phyloP scores from a whole-genome alignment of 345 rosid genomes.

The Conringia planisiliqua region DNA sequence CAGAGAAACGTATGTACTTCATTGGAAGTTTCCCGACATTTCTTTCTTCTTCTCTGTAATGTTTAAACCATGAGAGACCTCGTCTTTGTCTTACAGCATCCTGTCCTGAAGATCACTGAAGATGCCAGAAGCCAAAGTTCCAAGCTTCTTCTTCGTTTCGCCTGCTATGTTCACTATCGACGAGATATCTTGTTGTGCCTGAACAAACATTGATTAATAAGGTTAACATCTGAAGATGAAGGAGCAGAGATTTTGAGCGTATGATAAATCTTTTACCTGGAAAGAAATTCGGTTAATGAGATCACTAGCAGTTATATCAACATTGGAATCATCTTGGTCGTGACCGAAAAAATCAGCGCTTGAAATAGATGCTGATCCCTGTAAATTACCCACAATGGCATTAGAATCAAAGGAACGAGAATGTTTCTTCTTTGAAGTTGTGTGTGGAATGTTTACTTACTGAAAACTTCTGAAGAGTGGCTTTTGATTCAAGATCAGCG shows the following conservation, averaged over 20 bases:
- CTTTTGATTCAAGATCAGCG: conserved; percentile 65
- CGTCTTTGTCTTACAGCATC: conserved; percentile 52
- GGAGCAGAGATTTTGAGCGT: background rate
- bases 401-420: background rate
- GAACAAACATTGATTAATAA: background rate
- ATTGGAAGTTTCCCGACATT: conserved; percentile 7
- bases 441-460: conserved; percentile 42
- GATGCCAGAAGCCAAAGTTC: conserved; percentile 76
- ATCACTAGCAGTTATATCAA: conserved; percentile 87
- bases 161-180: conserved; percentile 92
- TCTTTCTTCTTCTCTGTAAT: conserved; percentile 6
- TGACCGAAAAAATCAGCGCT: conserved; percentile 95
- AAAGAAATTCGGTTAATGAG: conserved; percentile 85
- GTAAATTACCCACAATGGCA: background rate
- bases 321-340: conserved; percentile 39
- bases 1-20: conserved; percentile 15
- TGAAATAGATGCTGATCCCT: conserved; percentile 92
- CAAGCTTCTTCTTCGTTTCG: conserved; percentile 94
- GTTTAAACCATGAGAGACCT: conserved; percentile 4
- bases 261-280: conserved; percentile 54
- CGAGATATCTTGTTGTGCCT: conserved; percentile 98
- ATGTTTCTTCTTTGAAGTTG: background rate
- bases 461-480: conserved; percentile 84
- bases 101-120: conserved; percentile 93
- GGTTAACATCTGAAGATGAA: background rate